Evolutionary conservation across 176 grass and related monocot species (phyloP).

Genomic region (Phoenix roebelenii): DNA sequence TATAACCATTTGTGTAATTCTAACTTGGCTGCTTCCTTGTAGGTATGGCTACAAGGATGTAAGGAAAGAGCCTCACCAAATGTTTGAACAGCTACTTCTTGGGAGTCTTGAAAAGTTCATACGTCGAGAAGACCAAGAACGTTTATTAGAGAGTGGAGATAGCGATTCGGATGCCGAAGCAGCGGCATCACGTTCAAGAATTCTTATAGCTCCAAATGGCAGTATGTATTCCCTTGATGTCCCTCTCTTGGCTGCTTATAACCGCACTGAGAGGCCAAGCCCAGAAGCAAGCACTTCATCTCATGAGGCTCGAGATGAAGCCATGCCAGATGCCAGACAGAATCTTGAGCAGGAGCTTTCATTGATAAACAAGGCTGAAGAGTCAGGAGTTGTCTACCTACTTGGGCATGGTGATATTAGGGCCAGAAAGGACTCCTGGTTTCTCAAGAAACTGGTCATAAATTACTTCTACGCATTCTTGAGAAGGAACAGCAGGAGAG

Average conservation of each 20-base stretch:
- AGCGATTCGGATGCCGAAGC: slow-evolving; percentile 48
- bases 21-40: slow-evolving; percentile 6
- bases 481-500: slow-evolving; percentile 89
- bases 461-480: slow-evolving; percentile 94
- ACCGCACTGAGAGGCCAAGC: slow-evolving; percentile 20
- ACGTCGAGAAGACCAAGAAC: slow-evolving; percentile 85
- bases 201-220: slow-evolving; percentile 62
- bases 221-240: slow-evolving; percentile 53
- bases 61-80: slow-evolving; percentile 67
- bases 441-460: slow-evolving; percentile 88
- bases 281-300: slow-evolving; percentile 45
- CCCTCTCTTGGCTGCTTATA: slow-evolving; percentile 40
- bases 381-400: slow-evolving; percentile 74
- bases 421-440: slow-evolving; percentile 88
- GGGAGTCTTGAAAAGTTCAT: slow-evolving; percentile 92
- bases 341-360: slow-evolving; percentile 66
- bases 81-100: slow-evolving; percentile 78
- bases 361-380: slow-evolving; percentile 81
- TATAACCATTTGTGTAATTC: too few species aligned
- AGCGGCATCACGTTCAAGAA: slow-evolving; percentile 38
- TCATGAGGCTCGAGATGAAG: slow-evolving; percentile 31
- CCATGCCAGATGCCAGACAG: slow-evolving; percentile 30
- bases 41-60: slow-evolving; percentile 98
- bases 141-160: slow-evolving; percentile 62
- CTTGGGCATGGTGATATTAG: slow-evolving; percentile 81